Percentiles rank a stretch among this genome's conserved stretches.
These are phyloP conservation scores for Mariannaea elegans DNA, from an alignment of 2,329 filamentous ascomycete genomes.

Conservation along the genomic window DNA sequence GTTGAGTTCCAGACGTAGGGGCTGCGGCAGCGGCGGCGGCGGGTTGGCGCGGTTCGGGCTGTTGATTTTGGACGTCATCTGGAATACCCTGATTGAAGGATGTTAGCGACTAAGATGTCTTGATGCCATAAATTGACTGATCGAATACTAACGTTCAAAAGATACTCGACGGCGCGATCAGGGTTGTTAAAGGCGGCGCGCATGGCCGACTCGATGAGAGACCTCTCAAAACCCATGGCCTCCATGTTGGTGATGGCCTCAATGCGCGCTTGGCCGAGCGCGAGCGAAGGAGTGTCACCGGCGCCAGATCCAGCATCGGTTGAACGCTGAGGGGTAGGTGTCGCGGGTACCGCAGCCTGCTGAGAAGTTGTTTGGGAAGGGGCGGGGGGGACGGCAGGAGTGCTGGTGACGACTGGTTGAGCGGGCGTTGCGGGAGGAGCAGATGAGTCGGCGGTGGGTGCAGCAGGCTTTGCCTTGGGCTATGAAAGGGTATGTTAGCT, in stretches of 20 bases:
- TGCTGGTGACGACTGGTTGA: constrained; percentile 63
- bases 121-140: neutral
- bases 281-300: constrained; percentile 75
- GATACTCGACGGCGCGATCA: constrained; percentile 95
- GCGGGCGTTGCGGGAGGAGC: constrained; percentile 68
- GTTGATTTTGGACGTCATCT: constrained; percentile 79
- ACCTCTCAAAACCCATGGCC: constrained; percentile 92
- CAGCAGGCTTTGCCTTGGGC: constrained; percentile 72
- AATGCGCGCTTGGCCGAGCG: constrained; percentile 83
- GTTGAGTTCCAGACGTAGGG: constrained; percentile 49
- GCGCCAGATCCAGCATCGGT: constrained; percentile 51
- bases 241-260: constrained; percentile 92
- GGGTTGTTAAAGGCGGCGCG: constrained; percentile 97
- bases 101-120: constrained; percentile 21
- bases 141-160: constrained; percentile 74
- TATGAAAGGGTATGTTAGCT: constrained; percentile 35
- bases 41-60: constrained; percentile 57
- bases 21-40: constrained; percentile 51
- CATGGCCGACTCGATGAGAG: constrained; percentile 92
- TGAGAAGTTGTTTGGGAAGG: constrained; percentile 53
- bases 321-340: constrained; percentile 62
- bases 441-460: constrained; percentile 63
- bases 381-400: constrained; percentile 64
- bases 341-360: constrained; percentile 59
- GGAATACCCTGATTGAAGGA: constrained; percentile 78